Conservation (phyloP, 148 eudicot species). For the Simmondsia chinensis region DNA sequence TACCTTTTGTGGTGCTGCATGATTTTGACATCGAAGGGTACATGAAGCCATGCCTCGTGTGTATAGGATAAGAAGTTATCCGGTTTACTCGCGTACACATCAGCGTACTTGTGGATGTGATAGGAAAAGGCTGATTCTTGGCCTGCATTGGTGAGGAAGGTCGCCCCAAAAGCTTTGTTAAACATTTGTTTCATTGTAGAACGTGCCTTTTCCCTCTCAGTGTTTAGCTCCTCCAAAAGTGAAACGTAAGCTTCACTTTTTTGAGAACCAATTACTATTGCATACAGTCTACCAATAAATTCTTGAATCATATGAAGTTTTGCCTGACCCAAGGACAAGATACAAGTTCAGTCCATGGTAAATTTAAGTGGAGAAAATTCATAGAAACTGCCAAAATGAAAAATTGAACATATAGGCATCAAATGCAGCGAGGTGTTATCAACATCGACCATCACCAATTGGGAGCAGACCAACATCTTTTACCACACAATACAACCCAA, state of each 20-base stretch:
- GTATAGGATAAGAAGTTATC: slow-evolving; percentile 86
- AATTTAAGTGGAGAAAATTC: background rate
- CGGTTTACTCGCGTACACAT: slow-evolving; percentile 92
- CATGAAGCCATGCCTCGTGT: slow-evolving; percentile 88
- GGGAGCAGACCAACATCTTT: too few species aligned
- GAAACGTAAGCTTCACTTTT: slow-evolving; percentile 54
- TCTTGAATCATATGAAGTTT: slow-evolving; percentile 93
- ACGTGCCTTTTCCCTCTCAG: slow-evolving; percentile 76
- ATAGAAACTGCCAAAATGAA: background rate
- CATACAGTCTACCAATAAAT: slow-evolving; percentile 82
- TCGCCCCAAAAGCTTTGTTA: slow-evolving; percentile 87
- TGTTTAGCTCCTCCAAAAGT: slow-evolving; percentile 67
- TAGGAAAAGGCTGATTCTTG: slow-evolving; percentile 96
- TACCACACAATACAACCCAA: too few species aligned
- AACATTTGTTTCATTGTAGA: slow-evolving; percentile 78
- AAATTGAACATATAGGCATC: too few species aligned
- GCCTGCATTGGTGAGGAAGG: slow-evolving; percentile 86
- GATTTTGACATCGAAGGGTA: slow-evolving; percentile 83
- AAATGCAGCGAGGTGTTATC: too few species aligned
- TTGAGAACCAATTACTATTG: slow-evolving; percentile 38
- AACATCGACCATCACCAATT: too few species aligned
- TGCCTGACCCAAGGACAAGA: slow-evolving; percentile 47
- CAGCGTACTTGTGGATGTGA: slow-evolving; percentile 90
- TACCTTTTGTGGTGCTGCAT: slow-evolving; percentile 99
- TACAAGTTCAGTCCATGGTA: too few species aligned